phyloP scores from a whole-genome alignment of 2,329 filamentous ascomycete species.

The Phialophora verrucosa region DNA sequence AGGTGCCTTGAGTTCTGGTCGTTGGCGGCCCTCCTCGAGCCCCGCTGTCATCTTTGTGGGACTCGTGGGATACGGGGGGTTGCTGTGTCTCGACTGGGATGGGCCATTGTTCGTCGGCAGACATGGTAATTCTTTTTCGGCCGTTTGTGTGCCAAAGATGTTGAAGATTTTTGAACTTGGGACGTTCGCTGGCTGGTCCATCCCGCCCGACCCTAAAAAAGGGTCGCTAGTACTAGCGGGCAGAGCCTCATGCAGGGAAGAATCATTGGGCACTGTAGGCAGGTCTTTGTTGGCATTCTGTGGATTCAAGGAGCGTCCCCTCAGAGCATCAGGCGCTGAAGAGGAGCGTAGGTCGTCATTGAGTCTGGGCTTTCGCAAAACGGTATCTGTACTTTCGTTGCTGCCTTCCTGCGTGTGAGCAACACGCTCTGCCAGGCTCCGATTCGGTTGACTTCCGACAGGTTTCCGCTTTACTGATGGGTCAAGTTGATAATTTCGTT shows the following conservation, averaged over 20 bases:
- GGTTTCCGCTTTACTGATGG: conserved; percentile 32
- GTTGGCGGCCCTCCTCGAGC: neutral
- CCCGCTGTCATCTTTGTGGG: conserved; percentile 6
- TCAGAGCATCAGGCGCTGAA: conserved; percentile 29
- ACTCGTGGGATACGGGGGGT: neutral
- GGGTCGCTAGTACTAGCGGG: conserved; percentile 18
- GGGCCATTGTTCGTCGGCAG: conserved; percentile 39
- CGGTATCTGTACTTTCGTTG: conserved; percentile 33
- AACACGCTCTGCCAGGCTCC: neutral
- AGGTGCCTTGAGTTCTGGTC: neutral
- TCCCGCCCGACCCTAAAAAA: conserved; percentile 41
- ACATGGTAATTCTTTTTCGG: conserved; percentile 38
- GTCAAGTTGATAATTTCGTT: conserved; percentile 3
- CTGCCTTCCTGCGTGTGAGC: conserved; percentile 9
- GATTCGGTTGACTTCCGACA: conserved; percentile 33
- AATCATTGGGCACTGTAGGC: conserved; percentile 40
- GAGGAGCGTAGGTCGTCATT: conserved; percentile 26
- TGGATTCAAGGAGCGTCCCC: neutral
- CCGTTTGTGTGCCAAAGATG: conserved; percentile 27
- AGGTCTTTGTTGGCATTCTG: conserved; percentile 45
- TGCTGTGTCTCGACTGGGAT: conserved; percentile 35
- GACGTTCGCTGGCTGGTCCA: conserved; percentile 12
- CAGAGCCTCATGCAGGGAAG: conserved; percentile 16
- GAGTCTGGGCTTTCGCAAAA: conserved; percentile 32
- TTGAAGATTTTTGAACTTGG: conserved; percentile 27